Base-by-base conservation (phyloP, 2,329 filamentous ascomycete genomes). In the Talaromyces rugulosus region DNA sequence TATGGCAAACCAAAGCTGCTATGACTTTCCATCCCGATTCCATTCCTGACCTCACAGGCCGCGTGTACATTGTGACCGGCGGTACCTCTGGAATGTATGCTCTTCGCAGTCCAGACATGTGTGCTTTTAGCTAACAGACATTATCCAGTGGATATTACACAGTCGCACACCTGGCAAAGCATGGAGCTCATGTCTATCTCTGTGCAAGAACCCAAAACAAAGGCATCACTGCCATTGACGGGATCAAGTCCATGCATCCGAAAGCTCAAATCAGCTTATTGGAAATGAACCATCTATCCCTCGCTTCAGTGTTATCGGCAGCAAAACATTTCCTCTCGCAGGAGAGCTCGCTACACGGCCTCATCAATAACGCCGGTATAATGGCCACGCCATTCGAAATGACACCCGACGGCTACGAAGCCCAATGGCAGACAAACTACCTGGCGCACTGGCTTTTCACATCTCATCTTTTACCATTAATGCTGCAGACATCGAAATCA, bases 1-100 rank as follows among this genome's bases (percentile, higher is more conserved):
- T 30, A 16, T 3, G 5, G 9, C 8, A 14, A 30, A 30, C 8
- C 14, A n/a, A 30, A 16, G 4, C 4, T n/a, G 18, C 4, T n/a
- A 30, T 52, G 27, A n/a, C 12, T 16, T 58, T 58, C 6, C 28
- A 50, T 5, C 56, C 42, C 5, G 30, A 51, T 9, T 50, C 7
- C n/a, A 5, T 58, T 23, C 42, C 56, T 1, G 28, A 58, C 28
- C 33, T 58, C 34, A 51, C 11, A 9, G 77, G 75, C 31, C 77
- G 75, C 67, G 73, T 79, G 12, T 80, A 72, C 61, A 69, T 80
- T 50, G 76, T 80, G 63, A 81, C 78, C 9, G 78, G 78, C 31
- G 77, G 77, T 0, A 80, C 79, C 62, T 72, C 77, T 18, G 78
- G 78, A 66, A 78, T 80, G 76, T 78, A 68, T 66, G 75, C 72